Conservation (phyloP, 2,329 filamentous ascomycete species). For the Alternaria triticina region DNA sequence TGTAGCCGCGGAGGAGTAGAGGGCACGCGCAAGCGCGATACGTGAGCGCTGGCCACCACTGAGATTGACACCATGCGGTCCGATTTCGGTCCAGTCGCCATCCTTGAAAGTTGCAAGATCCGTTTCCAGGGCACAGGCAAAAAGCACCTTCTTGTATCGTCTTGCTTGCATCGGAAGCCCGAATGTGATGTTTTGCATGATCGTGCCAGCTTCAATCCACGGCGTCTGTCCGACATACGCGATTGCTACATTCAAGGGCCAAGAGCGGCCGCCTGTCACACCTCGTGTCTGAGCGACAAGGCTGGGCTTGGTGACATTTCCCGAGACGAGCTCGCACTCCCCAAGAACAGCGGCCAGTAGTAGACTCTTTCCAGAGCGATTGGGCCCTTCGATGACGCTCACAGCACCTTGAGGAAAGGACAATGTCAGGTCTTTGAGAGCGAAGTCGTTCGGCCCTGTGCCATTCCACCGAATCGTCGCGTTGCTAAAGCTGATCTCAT, state of each 20-base stretch:
- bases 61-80: neutral
- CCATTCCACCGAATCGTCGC: neutral
- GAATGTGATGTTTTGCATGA: neutral
- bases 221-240: neutral
- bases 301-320: neutral
- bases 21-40: neutral
- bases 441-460: neutral
- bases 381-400: neutral
- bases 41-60: neutral
- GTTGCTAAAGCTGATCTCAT: neutral
- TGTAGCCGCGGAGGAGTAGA: neutral
- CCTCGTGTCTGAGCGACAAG: neutral
- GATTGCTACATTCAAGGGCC: neutral
- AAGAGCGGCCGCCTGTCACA: neutral
- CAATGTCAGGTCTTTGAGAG: neutral
- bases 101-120: neutral
- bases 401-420: neutral
- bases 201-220: neutral
- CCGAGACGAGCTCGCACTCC: neutral
- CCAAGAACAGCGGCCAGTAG: neutral
- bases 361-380: neutral
- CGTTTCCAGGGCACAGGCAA: neutral
- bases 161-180: neutral
- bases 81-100: neutral
- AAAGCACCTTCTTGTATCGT: neutral